These are phyloP conservation scores for Aspergillus kassunensis DNA, from an alignment of 495 filamentous ascomycete species.

Conservation along the genomic window DNA sequence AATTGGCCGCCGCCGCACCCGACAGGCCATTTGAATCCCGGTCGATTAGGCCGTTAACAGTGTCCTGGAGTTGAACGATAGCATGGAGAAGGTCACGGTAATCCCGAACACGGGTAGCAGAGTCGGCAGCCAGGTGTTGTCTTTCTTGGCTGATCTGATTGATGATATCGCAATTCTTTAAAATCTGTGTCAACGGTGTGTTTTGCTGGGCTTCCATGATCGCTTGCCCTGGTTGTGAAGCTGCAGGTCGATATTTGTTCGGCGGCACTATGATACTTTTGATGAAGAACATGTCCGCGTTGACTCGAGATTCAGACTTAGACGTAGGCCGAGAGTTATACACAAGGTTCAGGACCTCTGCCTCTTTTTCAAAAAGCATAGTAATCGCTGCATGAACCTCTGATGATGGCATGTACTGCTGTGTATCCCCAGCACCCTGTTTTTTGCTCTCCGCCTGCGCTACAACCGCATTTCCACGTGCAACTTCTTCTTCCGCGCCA, in stretches of 20 bases:
- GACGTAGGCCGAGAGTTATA: slow-evolving; percentile 67
- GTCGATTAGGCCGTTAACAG: slow-evolving; percentile 88
- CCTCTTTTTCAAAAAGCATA: slow-evolving; percentile 81
- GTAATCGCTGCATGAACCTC: slow-evolving; percentile 73
- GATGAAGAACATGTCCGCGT: slow-evolving; percentile 91
- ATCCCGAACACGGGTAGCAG: slow-evolving; percentile 40
- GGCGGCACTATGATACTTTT: slow-evolving; percentile 81
- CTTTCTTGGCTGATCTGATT: slow-evolving; percentile 74
- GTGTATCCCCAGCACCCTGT: slow-evolving; percentile 33
- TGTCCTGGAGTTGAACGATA: slow-evolving; percentile 79
- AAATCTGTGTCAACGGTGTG: slow-evolving; percentile 71
- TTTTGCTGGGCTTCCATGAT: slow-evolving; percentile 86
- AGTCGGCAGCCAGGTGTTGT: slow-evolving; percentile 41
- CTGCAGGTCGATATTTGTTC: slow-evolving; percentile 86
- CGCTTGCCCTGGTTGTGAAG: slow-evolving; percentile 68
- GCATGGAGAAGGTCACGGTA: slow-evolving; percentile 63
- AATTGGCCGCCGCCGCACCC: slow-evolving; percentile 52
- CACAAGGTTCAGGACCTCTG: slow-evolving; percentile 72
- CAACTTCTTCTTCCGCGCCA: slow-evolving; percentile 67
- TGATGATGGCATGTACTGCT: slow-evolving; percentile 67
- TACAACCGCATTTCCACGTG: slow-evolving; percentile 48
- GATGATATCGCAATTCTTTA: slow-evolving; percentile 65
- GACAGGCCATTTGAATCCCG: slow-evolving; percentile 74
- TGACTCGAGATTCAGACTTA: slow-evolving; percentile 50
- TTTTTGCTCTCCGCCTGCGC: slow-evolving; percentile 28